Evolutionary conservation across 2,329 filamentous ascomycete genomes (phyloP).

Genomic region (Chlorencoelia australis): DNA sequence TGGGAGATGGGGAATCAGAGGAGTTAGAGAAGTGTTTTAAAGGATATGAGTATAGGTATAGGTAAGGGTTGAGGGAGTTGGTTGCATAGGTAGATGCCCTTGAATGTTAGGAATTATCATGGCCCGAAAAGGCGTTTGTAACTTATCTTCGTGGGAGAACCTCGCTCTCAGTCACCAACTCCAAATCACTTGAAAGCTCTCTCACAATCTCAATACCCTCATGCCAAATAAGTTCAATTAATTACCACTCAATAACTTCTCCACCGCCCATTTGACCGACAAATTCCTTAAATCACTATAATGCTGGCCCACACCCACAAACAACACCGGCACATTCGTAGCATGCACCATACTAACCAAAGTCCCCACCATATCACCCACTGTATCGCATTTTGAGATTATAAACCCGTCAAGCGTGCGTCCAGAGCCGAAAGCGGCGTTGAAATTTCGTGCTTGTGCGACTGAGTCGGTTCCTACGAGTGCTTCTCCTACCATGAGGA

Average conservation of each 20-base stretch:
- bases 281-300: slow-evolving; percentile 60
- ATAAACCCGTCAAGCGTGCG: slow-evolving; percentile 90
- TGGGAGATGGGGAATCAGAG: no score
- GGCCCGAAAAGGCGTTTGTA: no score
- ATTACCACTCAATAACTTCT: slow-evolving; percentile 44
- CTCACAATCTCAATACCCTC: no score
- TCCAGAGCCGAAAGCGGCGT: slow-evolving; percentile 74
- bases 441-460: slow-evolving; percentile 93
- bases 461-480: slow-evolving; percentile 93
- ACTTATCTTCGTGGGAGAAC: no score
- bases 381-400: slow-evolving; percentile 96
- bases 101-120: no score
- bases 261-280: slow-evolving; percentile 60
- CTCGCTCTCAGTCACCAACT: no score
- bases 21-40: no score
- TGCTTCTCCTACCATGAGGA: slow-evolving; percentile 88
- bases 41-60: no score
- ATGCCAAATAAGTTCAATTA: no score
- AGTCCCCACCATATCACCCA: slow-evolving; percentile 87
- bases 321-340: slow-evolving; percentile 90
- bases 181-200: no score
- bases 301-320: slow-evolving; percentile 68
- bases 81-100: no score
- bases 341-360: slow-evolving; percentile 96
- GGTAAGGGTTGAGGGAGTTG: no score